Evolutionary conservation across 2,329 filamentous ascomycete genomes (phyloP), one percentile per base, ranked within the genome.

Genomic region (Venturia nashicola): DNA sequence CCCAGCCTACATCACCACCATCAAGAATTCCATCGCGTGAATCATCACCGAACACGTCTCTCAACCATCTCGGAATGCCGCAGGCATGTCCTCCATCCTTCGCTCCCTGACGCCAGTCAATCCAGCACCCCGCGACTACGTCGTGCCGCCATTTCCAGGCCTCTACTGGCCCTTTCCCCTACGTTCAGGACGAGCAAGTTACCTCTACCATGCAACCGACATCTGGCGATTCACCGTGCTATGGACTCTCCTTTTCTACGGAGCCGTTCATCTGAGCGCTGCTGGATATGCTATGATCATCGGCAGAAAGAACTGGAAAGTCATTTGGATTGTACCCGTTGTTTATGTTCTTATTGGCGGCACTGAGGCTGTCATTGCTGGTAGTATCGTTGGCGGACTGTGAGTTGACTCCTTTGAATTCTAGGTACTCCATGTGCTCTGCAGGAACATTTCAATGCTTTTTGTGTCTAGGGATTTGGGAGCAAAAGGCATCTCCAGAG

Each of bases 221-320:
- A 89, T 95, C 64, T 93, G 90, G 87, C 87, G 88, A 67, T 96
- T 94, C 74, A 96, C 91, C 0, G 76, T 94, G 18, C 83, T 87
- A 72, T 97, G 91, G 91, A 96, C 91, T 0, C 76, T 95, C 44
- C 84, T 96, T 39, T 83, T 91, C 68, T 93, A 89, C 69, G 85
- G 83, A 42, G 80, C 85, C 23, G 89, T 92, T 67, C 90, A 96
- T 73, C 70, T 92, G 20, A 81, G 85, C 42, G 89, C 88, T 2
- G 86, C 88, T 0, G 77, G 81, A 14, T 88, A 90, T 72, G 90
- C 90, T 2, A 80, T 91, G 68, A 77, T 84, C 54, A 86, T 91
- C 70, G 89, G 94, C 74, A 83, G 74, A 73, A 62, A 61, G 61
- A 80, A 79, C 65, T 81, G 79, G 79, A 80, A 78, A 69, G 63